Evolutionary conservation across 768 basidiomycete genomes (phyloP).

Genomic region (Mycena filopes): DNA sequence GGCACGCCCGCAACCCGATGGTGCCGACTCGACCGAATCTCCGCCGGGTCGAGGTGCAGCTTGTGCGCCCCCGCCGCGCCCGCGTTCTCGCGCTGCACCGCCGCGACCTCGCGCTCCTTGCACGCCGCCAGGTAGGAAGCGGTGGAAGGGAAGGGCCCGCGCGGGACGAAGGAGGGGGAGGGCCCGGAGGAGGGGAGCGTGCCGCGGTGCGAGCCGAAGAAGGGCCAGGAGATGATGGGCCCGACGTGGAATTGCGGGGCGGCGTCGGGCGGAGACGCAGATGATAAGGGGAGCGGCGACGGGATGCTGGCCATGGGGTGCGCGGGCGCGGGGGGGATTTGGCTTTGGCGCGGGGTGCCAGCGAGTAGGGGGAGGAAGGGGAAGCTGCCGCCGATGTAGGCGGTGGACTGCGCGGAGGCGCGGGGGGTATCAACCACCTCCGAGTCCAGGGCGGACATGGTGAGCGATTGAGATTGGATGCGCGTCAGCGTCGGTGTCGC

Average conservation of each 20-base stretch:
- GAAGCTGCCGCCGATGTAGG: too few relatives aligned
- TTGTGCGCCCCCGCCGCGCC: slow-evolving; percentile 80
- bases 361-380: too few relatives aligned
- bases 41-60: slow-evolving; percentile 84
- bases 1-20: slow-evolving; percentile 75
- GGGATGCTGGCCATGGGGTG: too few relatives aligned
- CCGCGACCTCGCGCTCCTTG: slow-evolving; percentile 73
- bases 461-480: slow-evolving; percentile 39
- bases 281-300: background rate
- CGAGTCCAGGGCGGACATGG: slow-evolving; percentile 35
- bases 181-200: slow-evolving; percentile 79
- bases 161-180: slow-evolving; percentile 73
- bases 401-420: slow-evolving; percentile 32
- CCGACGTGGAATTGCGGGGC: slow-evolving; percentile 68
- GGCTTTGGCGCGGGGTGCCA: too few relatives aligned
- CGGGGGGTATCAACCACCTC: slow-evolving; percentile 42
- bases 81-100: slow-evolving; percentile 82
- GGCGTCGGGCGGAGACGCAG: background rate
- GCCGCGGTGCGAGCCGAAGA: slow-evolving; percentile 87
- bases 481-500: slow-evolving; percentile 54
- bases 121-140: slow-evolving; percentile 73
- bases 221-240: slow-evolving; percentile 90
- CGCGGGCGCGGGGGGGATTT: too few relatives aligned
- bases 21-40: slow-evolving; percentile 76
- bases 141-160: slow-evolving; percentile 81